A percentile compares a stretch with the other conserved stretches of the same genome.
Conservation (phyloP, 495 filamentous ascomycete genomes). For the Cudoniella acicularis region DNA sequence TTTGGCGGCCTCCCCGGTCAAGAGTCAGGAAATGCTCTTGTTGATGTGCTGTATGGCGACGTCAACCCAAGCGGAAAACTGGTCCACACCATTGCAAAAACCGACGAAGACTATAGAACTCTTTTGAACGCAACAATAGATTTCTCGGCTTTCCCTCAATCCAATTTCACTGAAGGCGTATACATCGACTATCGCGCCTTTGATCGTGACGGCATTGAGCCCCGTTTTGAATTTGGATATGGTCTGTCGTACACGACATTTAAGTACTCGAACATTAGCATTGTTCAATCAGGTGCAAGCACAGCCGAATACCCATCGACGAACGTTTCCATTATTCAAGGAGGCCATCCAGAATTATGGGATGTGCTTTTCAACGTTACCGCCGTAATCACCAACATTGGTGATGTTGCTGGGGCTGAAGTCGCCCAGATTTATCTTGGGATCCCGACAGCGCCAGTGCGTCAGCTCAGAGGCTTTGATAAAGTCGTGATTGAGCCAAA, state of each 20-base stretch:
- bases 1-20: constrained; percentile 89
- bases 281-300: not conserved
- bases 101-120: constrained; percentile 68
- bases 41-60: constrained; percentile 82
- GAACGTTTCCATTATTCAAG: constrained; percentile 31
- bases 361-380: constrained; percentile 55
- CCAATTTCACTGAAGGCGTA: constrained; percentile 55
- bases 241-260: constrained; percentile 90
- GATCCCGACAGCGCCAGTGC: constrained; percentile 44
- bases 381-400: constrained; percentile 67
- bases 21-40: constrained; percentile 80
- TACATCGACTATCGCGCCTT: constrained; percentile 92
- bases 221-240: constrained; percentile 85
- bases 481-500: constrained; percentile 56
- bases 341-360: constrained; percentile 82
- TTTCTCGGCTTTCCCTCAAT: constrained; percentile 51
- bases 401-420: constrained; percentile 55
- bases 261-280: constrained; percentile 55
- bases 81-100: constrained; percentile 81
- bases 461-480: constrained; percentile 39
- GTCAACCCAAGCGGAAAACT: constrained; percentile 81
- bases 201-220: constrained; percentile 62
- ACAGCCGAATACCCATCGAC: not conserved
- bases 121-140: constrained; percentile 54
- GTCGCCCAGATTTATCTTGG: constrained; percentile 81